phyloP scores from a whole-genome alignment of 257 asterid genomes.

The Penstemon newberryi region DNA sequence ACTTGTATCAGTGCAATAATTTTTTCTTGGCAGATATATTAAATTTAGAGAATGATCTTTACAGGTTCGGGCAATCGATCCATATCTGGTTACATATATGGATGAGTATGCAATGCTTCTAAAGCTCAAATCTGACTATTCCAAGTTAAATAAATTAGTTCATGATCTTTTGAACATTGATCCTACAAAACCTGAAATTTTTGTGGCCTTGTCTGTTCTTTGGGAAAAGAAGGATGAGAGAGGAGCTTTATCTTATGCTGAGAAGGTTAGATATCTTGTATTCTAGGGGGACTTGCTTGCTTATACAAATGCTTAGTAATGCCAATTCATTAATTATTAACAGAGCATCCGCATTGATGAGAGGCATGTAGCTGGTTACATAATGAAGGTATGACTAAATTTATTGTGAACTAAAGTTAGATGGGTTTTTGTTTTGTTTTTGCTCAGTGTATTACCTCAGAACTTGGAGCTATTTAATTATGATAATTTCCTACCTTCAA shows the following conservation, averaged over 20 bases:
- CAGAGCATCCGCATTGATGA: slow-evolving; percentile 94
- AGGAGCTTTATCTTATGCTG: slow-evolving; percentile 82
- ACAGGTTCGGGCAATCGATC: slow-evolving; percentile 89
- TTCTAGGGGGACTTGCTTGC: slow-evolving; percentile 20
- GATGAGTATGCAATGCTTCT: slow-evolving; percentile 99
- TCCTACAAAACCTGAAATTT: slow-evolving; percentile 90
- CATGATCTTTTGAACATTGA: slow-evolving; percentile 82
- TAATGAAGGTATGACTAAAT: slow-evolving; percentile 72
- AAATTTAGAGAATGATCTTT: slow-evolving; percentile 30
- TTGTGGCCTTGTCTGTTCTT: slow-evolving; percentile 86
- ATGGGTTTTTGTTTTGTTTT: slow-evolving; percentile 13
- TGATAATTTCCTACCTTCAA: slow-evolving; percentile 2
- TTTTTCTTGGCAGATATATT: slow-evolving; percentile 17
- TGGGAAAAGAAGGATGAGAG: slow-evolving; percentile 96
- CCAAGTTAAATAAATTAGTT: slow-evolving; percentile 79
- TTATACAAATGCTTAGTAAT: slow-evolving; percentile 23
- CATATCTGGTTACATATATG: slow-evolving; percentile 80
- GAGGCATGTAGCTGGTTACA: slow-evolving; percentile 85
- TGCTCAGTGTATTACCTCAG: background rate
- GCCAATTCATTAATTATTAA: slow-evolving; percentile 27
- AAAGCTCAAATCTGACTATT: slow-evolving; percentile 71
- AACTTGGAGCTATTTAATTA: background rate
- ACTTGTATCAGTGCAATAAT: slow-evolving; percentile 7
- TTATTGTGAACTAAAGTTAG: slow-evolving; percentile 14
- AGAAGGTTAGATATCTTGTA: slow-evolving; percentile 59